These are phyloP conservation scores for Excoecaria agallocha DNA, from an alignment of 345 rosid species.

Conservation along the genomic window DNA sequence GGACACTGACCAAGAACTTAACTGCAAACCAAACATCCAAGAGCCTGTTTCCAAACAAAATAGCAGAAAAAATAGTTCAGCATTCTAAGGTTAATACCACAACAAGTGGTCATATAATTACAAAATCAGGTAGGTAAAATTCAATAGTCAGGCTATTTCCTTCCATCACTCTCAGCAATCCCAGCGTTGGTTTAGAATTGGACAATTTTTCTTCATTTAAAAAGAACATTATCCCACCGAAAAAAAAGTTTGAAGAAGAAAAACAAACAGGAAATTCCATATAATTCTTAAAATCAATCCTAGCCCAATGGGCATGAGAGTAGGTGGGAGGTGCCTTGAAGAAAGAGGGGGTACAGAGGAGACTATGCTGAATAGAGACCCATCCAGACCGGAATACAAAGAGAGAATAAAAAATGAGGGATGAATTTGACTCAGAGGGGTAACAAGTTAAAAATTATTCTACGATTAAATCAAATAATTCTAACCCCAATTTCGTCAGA, in stretches of 20 bases:
- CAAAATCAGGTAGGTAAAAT: neutral
- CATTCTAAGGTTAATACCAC: neutral
- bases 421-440: neutral
- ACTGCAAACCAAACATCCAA: neutral
- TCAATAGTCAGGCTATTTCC: neutral
- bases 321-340: neutral
- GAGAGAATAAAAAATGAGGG: neutral
- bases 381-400: too few species aligned
- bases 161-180: neutral
- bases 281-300: neutral
- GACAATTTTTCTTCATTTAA: neutral
- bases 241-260: neutral
- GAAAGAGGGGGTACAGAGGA: neutral
- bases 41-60: neutral
- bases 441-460: neutral
- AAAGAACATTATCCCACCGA: neutral
- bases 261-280: neutral
- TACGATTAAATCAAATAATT: neutral
- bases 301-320: neutral
- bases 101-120: neutral
- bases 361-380: neutral
- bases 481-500: neutral
- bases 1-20: neutral
- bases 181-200: neutral
- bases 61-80: neutral